A percentile compares a stretch with the other conserved stretches of the same genome.
These are phyloP conservation scores for Kazachstania viticola DNA, from an alignment of 805 yeast genomes.

Conservation along the genomic window DNA sequence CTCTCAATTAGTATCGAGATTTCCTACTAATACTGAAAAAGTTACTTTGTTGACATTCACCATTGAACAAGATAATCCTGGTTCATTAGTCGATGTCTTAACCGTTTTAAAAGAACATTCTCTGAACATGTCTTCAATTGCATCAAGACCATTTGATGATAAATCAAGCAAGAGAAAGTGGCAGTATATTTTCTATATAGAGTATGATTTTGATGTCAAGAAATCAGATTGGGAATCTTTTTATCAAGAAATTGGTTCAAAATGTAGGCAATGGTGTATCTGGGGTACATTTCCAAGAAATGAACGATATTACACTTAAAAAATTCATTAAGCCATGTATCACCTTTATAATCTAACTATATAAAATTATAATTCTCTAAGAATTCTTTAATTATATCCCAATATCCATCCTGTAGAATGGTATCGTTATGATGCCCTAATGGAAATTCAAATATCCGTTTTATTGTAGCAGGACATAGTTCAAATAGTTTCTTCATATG, in stretches of 20 bases:
- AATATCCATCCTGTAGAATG: conserved; percentile 59
- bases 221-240: conserved; percentile 24
- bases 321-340: too few relatives aligned
- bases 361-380: conserved; percentile 29
- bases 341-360: too few relatives aligned
- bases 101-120: conserved; percentile 41
- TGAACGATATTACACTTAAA: conserved; percentile 26
- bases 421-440: conserved; percentile 79
- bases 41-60: conserved; percentile 56
- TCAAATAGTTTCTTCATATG: conserved; percentile 60
- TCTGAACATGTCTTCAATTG: conserved; percentile 58
- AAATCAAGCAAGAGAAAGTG: conserved; percentile 31
- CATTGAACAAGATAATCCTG: conserved; percentile 54
- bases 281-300: conserved; percentile 49
- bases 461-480: conserved; percentile 38
- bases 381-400: conserved; percentile 57
- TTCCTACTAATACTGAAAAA: not conserved
- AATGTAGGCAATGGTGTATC: conserved; percentile 40
- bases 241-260: conserved; percentile 31
- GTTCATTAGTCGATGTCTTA: conserved; percentile 60
- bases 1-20: too few relatives aligned
- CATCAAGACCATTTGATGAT: conserved; percentile 56
- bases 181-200: conserved; percentile 78
- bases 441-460: conserved; percentile 43
- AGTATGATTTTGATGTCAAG: conserved; percentile 30